phyloP scores from a whole-genome alignment of 2,329 filamentous ascomycete genomes.

The Fusarium torulosum region DNA sequence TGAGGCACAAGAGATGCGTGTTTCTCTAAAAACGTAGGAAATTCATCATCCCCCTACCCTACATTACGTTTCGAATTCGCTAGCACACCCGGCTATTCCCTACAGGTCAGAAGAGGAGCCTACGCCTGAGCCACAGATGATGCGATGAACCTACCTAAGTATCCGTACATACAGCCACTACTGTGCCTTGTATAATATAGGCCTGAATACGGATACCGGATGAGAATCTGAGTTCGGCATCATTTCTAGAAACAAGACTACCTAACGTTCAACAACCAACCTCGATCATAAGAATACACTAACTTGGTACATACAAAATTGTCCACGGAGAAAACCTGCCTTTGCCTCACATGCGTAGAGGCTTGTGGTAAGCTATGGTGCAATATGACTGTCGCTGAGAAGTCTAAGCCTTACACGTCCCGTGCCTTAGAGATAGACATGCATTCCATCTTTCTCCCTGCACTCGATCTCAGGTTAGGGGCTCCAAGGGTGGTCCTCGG shows the following conservation, averaged over 20 bases:
- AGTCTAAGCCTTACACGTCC: conserved; percentile 7
- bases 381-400: background rate
- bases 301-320: background rate
- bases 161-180: no score
- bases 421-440: conserved; percentile 4
- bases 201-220: background rate
- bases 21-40: background rate
- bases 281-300: background rate
- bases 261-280: background rate
- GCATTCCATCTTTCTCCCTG: conserved; percentile 32
- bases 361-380: background rate
- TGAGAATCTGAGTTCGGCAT: background rate
- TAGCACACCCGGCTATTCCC: conserved; percentile 24
- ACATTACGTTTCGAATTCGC: conserved; percentile 25
- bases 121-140: background rate
- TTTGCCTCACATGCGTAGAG: background rate
- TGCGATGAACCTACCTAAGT: background rate
- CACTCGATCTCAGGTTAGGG: conserved; percentile 7
- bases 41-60: conserved; percentile 7
- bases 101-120: no score
- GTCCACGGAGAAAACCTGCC: background rate
- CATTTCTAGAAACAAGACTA: background rate
- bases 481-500: background rate
- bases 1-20: background rate
- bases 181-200: background rate